These are phyloP conservation scores for Chrysoporthe austroafricana DNA, from an alignment of 2,329 filamentous ascomycete species.

Conservation along the genomic window DNA sequence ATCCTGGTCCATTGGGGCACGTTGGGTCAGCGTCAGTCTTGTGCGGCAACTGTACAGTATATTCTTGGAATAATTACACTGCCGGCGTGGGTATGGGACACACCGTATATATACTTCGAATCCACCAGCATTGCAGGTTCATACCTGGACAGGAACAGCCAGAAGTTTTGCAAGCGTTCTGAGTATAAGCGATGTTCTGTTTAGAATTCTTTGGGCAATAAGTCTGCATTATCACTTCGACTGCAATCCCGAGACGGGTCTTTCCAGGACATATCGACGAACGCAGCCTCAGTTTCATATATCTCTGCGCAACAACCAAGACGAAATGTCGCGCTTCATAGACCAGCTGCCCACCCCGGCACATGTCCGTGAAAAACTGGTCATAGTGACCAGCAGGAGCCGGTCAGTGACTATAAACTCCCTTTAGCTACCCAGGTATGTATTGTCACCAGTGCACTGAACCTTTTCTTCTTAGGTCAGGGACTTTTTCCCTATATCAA, in stretches of 20 bases:
- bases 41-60: not conserved
- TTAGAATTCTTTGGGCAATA: not conserved
- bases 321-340: conserved; percentile 40
- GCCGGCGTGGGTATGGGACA: not conserved
- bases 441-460: not conserved
- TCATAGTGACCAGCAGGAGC: conserved; percentile 44
- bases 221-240: not conserved
- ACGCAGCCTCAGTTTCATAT: not conserved
- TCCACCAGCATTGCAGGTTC: not conserved
- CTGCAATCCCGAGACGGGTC: not conserved
- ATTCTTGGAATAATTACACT: not conserved
- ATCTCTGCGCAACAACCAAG: not conserved
- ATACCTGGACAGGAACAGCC: not conserved
- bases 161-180: not conserved
- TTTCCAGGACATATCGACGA: not conserved
- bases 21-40: too few species aligned
- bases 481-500: conserved; percentile 41
- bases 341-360: conserved; percentile 40
- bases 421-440: not conserved
- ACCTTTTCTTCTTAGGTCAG: conserved; percentile 21
- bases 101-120: not conserved
- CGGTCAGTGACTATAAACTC: conserved; percentile 34
- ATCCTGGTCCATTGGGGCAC: too few species aligned
- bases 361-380: conserved; percentile 38
- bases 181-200: not conserved